Conservation (phyloP, 441 rosid genomes). For the Mallotus japonicus region DNA sequence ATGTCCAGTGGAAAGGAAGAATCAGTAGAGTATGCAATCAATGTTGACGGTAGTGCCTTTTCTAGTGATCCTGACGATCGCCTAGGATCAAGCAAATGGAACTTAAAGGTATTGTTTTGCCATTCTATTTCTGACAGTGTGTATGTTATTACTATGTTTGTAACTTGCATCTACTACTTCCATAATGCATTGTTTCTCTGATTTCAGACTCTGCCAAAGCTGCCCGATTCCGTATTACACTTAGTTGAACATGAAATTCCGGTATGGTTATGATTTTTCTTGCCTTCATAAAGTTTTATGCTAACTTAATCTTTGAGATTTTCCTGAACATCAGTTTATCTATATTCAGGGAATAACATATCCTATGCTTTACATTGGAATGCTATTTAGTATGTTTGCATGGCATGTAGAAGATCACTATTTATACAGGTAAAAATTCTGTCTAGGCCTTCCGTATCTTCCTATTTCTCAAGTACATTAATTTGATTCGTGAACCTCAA, state of each 20-base stretch:
- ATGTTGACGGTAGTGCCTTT: slow-evolving; percentile 55
- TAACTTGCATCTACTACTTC: background rate
- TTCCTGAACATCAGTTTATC: background rate
- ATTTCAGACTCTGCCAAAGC: slow-evolving; percentile 32
- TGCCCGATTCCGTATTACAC: slow-evolving; percentile 36
- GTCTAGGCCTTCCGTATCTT: background rate
- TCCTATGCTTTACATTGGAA: slow-evolving; percentile 60
- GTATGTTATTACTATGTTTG: background rate
- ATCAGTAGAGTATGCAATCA: slow-evolving; percentile 44
- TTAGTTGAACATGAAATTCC: slow-evolving; percentile 36
- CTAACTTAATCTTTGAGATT: background rate
- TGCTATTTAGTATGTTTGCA: slow-evolving; percentile 58
- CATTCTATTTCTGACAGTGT: background rate
- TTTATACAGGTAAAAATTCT: slow-evolving; percentile 39
- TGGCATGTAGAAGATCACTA: slow-evolving; percentile 66
- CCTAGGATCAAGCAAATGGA: slow-evolving; percentile 47
- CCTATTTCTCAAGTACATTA: background rate
- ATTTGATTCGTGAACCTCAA: background rate
- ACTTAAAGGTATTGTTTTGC: slow-evolving; percentile 38
- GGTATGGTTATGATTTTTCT: slow-evolving; percentile 21
- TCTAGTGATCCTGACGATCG: slow-evolving; percentile 38
- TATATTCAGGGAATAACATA: slow-evolving; percentile 41
- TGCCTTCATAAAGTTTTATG: background rate
- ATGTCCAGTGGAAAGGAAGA: slow-evolving; percentile 34
- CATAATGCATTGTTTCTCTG: slow-evolving; percentile 2